Percentiles rank a stretch among this genome's conserved stretches.
These are phyloP conservation scores for Dipteronia dyeriana DNA, from an alignment of 345 rosid species.

Conservation along the genomic window DNA sequence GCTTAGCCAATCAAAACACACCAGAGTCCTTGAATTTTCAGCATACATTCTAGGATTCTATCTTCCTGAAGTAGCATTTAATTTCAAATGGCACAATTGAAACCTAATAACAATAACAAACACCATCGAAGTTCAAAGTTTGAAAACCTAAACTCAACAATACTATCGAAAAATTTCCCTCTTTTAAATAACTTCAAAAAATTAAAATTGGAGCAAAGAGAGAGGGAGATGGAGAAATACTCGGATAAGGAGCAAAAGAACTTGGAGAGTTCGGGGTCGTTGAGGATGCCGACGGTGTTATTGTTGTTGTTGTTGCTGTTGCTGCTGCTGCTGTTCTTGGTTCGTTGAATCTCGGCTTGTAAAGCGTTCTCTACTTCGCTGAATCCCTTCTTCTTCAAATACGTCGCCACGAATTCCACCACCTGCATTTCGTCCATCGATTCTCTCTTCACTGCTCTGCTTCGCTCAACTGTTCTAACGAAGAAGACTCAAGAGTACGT, in stretches of 20 bases:
- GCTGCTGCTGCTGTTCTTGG: slow-evolving; percentile 21
- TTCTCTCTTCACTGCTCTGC: not conserved
- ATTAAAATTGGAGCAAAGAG: not conserved
- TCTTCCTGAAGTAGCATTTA: not conserved
- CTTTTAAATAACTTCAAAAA: not conserved
- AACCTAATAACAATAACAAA: not conserved
- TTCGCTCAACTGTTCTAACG: no score
- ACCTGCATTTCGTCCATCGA: slow-evolving; percentile 61
- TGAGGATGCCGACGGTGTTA: slow-evolving; percentile 45
- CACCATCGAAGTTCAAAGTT: not conserved
- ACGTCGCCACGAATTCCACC: slow-evolving; percentile 60
- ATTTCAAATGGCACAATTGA: not conserved
- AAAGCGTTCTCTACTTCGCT: slow-evolving; percentile 56
- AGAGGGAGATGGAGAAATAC: slow-evolving; percentile 33
- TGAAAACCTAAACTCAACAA: not conserved
- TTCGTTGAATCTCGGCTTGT: slow-evolving; percentile 67
- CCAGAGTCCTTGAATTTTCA: not conserved
- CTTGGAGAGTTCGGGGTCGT: slow-evolving; percentile 72
- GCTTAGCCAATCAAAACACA: not conserved
- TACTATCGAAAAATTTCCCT: not conserved
- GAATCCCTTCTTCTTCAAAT: slow-evolving; percentile 93
- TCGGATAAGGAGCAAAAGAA: slow-evolving; percentile 72
- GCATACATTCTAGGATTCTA: not conserved
- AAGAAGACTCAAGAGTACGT: no score
- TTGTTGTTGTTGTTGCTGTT: slow-evolving; percentile 21